These are phyloP conservation scores for Ichthyophonus hoferi DNA, from an alignment of 208 protist genomes.

Conservation along the genomic window DNA sequence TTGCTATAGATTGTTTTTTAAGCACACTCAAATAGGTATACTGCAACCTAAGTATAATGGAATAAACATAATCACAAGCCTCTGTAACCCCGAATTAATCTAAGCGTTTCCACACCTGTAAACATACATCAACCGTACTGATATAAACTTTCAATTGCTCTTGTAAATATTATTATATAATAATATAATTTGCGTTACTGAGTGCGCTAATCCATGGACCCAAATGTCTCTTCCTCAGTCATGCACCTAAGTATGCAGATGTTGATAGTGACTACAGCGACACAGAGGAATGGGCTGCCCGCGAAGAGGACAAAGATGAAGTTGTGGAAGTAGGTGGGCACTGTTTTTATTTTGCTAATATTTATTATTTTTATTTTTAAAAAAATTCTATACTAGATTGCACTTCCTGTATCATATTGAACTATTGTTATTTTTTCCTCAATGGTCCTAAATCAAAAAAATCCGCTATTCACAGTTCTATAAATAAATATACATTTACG, in stretches of 20 bases:
- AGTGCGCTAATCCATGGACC: no score
- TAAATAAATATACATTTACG: no score
- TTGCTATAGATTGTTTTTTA: no score
- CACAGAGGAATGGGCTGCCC: background rate
- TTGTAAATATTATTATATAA: background rate
- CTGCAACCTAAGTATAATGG: background rate
- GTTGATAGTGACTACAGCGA: background rate
- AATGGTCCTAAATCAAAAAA: no score
- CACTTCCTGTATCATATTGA: no score
- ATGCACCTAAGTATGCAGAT: background rate
- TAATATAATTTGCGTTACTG: background rate
- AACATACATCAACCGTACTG: background rate
- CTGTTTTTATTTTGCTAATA: no score
- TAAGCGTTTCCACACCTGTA: background rate
- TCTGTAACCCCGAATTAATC: no score
- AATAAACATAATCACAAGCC: background rate
- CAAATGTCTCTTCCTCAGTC: no score
- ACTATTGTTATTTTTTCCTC: no score
- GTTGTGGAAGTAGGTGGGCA: background rate
- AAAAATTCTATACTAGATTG: no score
- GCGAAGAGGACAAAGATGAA: slow-evolving; percentile 11
- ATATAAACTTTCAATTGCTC: background rate
- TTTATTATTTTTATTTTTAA: no score
- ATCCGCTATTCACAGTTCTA: no score
- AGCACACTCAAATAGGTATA: background rate